These are phyloP conservation scores for Styphnolobium japonicum DNA, from an alignment of 306 rosid genomes.

Conservation along the genomic window DNA sequence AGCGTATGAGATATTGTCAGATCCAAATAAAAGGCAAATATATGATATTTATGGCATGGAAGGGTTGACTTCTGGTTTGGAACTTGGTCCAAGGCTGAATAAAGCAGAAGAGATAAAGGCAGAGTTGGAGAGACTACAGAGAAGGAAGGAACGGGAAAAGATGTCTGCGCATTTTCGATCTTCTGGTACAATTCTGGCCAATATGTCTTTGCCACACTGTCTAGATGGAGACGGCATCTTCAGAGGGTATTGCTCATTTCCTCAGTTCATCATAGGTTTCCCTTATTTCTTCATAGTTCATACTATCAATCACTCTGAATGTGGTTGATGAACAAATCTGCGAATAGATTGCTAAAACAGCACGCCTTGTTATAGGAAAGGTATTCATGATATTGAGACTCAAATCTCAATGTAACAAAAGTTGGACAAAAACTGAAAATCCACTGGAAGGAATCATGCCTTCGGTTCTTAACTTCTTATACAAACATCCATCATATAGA, in stretches of 20 bases:
- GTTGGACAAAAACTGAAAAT: background rate
- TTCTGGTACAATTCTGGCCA: constrained; percentile 76
- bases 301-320: background rate
- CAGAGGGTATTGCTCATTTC: constrained; percentile 64
- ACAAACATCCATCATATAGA: background rate
- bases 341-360: background rate
- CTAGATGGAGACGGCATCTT: constrained; percentile 62
- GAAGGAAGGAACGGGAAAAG: constrained; percentile 66
- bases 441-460: background rate
- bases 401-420: background rate
- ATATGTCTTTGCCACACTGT: constrained; percentile 74
- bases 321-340: background rate
- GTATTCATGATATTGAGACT: constrained; percentile 5
- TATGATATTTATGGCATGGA: constrained; percentile 98
- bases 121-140: constrained; percentile 68
- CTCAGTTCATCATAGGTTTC: constrained; percentile 11
- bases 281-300: background rate
- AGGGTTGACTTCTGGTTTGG: constrained; percentile 85
- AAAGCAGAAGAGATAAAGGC: constrained; percentile 80
- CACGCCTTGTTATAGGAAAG: background rate
- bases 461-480: background rate
- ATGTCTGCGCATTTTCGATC: constrained; percentile 59
- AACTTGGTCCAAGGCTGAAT: constrained; percentile 73
- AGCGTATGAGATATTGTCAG: constrained; percentile 88
- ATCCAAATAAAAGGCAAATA: constrained; percentile 72